Conservation (phyloP, 1,139 yeast species). For the Suhomyces yuchorum region DNA sequence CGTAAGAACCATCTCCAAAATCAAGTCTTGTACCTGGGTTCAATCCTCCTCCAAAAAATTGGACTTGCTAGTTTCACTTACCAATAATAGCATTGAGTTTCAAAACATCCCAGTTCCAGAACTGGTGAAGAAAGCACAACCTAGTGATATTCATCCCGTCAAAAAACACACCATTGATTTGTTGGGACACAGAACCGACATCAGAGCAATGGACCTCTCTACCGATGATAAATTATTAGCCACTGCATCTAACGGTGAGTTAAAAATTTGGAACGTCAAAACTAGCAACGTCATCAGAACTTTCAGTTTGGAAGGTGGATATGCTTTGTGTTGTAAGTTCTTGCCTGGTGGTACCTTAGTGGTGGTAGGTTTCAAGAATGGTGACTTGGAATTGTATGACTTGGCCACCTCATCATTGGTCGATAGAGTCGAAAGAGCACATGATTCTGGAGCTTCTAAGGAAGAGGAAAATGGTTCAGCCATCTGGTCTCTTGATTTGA, state of each 20-base stretch:
- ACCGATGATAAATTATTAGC: constrained; percentile 79
- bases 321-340: constrained; percentile 78
- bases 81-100: constrained; percentile 75
- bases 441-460: constrained; percentile 31
- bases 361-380: constrained; percentile 88
- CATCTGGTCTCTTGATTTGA: constrained; percentile 87
- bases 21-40: constrained; percentile 62
- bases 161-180: constrained; percentile 64
- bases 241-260: constrained; percentile 85
- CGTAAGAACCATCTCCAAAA: constrained; percentile 57
- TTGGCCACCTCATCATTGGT: constrained; percentile 76
- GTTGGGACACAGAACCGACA: constrained; percentile 87
- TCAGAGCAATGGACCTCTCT: constrained; percentile 80
- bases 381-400: constrained; percentile 82
- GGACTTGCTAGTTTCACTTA: constrained; percentile 63
- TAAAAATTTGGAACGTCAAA: constrained; percentile 85
- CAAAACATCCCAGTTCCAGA: constrained; percentile 58
- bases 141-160: constrained; percentile 32
- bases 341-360: constrained; percentile 90
- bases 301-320: constrained; percentile 73
- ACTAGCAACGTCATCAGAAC: constrained; percentile 80
- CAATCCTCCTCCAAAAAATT: constrained; percentile 45
- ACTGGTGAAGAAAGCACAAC: constrained; percentile 46
- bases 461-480: constrained; percentile 60
- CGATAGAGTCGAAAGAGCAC: constrained; percentile 69